Conservation (phyloP, 441 rosid genomes). For the Geranium incanum region DNA sequence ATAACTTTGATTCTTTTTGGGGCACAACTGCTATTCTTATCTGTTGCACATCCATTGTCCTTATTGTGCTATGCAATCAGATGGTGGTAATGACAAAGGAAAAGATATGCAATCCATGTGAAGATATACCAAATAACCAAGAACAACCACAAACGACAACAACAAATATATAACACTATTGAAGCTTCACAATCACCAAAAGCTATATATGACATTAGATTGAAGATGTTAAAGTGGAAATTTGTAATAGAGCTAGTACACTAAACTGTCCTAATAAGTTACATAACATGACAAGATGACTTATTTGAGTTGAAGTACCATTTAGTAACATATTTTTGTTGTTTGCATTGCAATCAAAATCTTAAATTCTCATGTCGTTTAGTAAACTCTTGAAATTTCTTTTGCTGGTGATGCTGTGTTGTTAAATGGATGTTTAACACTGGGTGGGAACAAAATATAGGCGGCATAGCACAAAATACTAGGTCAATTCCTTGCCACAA, state of each 20-base stretch:
- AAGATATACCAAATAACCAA: not conserved
- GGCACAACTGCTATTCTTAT: not conserved
- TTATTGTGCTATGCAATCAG: not conserved
- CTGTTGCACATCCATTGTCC: constrained; percentile 2
- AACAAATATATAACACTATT: not conserved
- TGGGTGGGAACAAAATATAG: not conserved
- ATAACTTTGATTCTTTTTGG: not conserved
- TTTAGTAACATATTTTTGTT: too few relatives aligned
- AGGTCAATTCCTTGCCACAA: constrained; percentile 23
- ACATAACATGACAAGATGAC: not conserved
- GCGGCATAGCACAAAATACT: constrained; percentile 21
- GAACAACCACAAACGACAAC: not conserved
- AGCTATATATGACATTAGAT: not conserved
- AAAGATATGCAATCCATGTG: not conserved
- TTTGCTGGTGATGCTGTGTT: not conserved
- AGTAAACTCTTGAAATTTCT: not conserved
- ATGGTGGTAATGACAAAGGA: not conserved
- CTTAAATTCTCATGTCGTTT: too few relatives aligned
- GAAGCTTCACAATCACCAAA: not conserved
- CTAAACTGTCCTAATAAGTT: not conserved
- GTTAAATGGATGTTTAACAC: not conserved
- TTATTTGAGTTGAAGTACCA: too few relatives aligned
- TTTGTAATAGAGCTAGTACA: not conserved
- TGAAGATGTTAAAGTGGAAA: not conserved
- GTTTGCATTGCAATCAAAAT: too few relatives aligned